phyloP scores from a whole-genome alignment of 352 stramenopile genomes.

The Proteromonas lacertae region DNA sequence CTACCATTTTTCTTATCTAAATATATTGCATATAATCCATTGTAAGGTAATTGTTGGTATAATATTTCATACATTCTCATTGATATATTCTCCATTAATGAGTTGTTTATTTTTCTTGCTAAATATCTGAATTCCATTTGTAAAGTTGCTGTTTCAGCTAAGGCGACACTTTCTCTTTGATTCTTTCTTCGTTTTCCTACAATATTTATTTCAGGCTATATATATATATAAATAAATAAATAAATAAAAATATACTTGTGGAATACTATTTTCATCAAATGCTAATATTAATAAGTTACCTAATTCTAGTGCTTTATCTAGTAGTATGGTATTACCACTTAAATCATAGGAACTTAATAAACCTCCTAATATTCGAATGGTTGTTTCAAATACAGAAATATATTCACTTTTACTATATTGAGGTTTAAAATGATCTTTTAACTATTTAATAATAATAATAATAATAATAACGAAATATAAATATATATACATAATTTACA shows the following conservation, averaged over 20 bases:
- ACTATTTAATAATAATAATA: not conserved
- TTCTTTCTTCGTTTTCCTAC: constrained; percentile 14
- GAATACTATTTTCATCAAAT: constrained; percentile 44
- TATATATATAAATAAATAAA: not conserved
- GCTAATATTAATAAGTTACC: constrained; percentile 42
- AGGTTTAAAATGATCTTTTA: not conserved
- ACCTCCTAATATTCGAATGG: constrained; percentile 83
- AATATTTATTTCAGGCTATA: not conserved
- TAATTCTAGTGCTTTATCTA: constrained; percentile 58
- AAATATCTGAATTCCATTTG: constrained; percentile 43
- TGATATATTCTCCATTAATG: constrained; percentile 16
- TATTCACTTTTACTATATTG: not conserved
- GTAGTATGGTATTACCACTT: constrained; percentile 34
- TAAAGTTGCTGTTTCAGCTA: constrained; percentile 24
- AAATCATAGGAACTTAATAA: constrained; percentile 73
- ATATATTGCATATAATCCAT: constrained; percentile 47
- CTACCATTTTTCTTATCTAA: constrained; percentile 15
- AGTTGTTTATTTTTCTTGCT: constrained; percentile 14
- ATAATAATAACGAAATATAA: constrained; percentile 15
- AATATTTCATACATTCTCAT: constrained; percentile 26
- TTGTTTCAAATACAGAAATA: constrained; percentile 90
- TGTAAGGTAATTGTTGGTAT: constrained; percentile 16
- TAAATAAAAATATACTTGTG: constrained; percentile 22
- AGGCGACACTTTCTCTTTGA: constrained; percentile 11
- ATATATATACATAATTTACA: constrained; percentile 31